phyloP scores from a whole-genome alignment of 108 stramenopile genomes.

The Nitzschia palea region DNA sequence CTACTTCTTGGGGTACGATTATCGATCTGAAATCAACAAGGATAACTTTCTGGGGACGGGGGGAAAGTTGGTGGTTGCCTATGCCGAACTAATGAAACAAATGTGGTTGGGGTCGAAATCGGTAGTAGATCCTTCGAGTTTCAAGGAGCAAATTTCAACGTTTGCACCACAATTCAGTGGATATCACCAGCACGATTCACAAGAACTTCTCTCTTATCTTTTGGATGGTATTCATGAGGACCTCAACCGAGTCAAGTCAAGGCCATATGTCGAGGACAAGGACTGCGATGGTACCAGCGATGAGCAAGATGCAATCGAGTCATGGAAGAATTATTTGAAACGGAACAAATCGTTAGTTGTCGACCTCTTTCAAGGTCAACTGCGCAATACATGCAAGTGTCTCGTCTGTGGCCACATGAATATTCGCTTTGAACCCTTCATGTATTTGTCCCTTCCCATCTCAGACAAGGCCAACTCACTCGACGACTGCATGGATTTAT shows the following conservation, averaged over 20 bases:
- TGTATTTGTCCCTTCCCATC: conserved; percentile 90
- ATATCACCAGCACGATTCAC: conserved; percentile 91
- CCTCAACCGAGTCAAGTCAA: conserved; percentile 86
- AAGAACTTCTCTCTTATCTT: conserved; percentile 86
- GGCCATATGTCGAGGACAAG: conserved; percentile 83
- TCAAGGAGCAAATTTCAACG: conserved; percentile 69
- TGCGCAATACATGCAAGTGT: conserved; percentile 83
- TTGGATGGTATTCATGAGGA: conserved; percentile 95
- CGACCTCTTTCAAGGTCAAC: conserved; percentile 96
- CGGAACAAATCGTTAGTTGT: conserved; percentile 90
- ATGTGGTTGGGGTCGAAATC: conserved; percentile 78
- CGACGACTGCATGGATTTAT: conserved; percentile 74
- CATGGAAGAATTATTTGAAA: conserved; percentile 84
- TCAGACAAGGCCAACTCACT: conserved; percentile 44
- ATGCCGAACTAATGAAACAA: conserved; percentile 79
- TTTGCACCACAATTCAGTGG: conserved; percentile 91
- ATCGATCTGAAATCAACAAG: conserved; percentile 82
- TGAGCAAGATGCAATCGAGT: conserved; percentile 75
- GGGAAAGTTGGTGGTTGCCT: conserved; percentile 80
- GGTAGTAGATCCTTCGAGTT: conserved; percentile 35
- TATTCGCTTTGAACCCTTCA: conserved; percentile 95
- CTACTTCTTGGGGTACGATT: conserved; percentile 87
- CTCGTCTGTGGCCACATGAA: conserved; percentile 57
- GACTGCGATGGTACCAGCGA: conserved; percentile 85
- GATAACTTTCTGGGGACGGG: conserved; percentile 83